Base-by-base conservation (phyloP, 495 filamentous ascomycete species). In the Penicillium lividum region DNA sequence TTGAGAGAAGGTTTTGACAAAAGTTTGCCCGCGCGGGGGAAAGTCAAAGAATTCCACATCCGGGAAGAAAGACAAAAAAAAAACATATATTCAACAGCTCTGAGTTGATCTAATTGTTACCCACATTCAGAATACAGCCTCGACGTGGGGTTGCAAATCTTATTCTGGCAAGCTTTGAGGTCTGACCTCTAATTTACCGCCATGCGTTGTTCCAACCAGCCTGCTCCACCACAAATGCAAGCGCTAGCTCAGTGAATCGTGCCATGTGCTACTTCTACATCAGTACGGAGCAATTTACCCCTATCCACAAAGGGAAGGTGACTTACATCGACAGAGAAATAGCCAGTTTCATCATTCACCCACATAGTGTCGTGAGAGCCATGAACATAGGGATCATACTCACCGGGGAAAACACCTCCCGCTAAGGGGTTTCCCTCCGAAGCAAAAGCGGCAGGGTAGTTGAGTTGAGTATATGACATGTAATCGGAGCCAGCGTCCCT, bases 251-350 rank as follows among this genome's bases (percentile, higher is more conserved):
- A 16, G 44, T 60, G 47, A 60, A 60, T 25, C 58, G 45, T 36
- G 58, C 58, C 58, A 60, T 60, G 46, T 60, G 58, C 58, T 60
- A 15, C 22, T 13, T 5, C 11, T 15, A 7, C 33, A 16, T 43
- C 11, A 38, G 18, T 33, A 22, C 22, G 22, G 22, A 22, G 22
- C 2, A 59, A 22, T 38, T 25, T 46, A 54, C n/a, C 40, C 36
- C 38, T 25, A 34, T 15, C 33, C 50, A 28, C 25, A 56, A 33
- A 15, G 2, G n/a, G 16, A 38, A 51, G 16, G 27, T 28, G 36
- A 56, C 58, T 56, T 31, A 60, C 58, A 53, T 61, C 59, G 45
- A 57, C 8, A 52, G 53, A 61, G 43, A 57, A 57, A 48, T 57
- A 57, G 1, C 58, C 53, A 28, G 36, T 56, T 25, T 60, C 38